These are phyloP conservation scores for Mycena epipterygia DNA, from an alignment of 768 basidiomycete species.

Conservation along the genomic window DNA sequence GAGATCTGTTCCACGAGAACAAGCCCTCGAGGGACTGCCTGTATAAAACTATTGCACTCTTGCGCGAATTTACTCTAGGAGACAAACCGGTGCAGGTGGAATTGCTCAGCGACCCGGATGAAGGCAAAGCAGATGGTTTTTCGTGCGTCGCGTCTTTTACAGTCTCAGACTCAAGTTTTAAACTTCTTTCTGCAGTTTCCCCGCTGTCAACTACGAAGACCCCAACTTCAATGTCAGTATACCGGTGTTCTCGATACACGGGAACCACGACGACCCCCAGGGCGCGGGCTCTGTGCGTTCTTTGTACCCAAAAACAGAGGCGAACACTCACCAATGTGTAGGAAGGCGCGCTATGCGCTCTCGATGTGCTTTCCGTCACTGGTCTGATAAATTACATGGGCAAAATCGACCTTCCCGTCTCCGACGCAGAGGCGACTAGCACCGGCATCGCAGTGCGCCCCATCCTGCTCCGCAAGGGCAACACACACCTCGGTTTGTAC, in stretches of 20 bases:
- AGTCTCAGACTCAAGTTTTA: background rate
- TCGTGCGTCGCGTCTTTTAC: conserved; percentile 65
- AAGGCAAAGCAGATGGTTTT: conserved; percentile 88
- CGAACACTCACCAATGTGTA: conserved; percentile 45
- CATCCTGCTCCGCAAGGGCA: conserved; percentile 91
- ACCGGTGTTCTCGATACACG: conserved; percentile 99
- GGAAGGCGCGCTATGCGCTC: conserved; percentile 96
- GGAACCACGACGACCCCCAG: conserved; percentile 99
- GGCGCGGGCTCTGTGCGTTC: conserved; percentile 87
- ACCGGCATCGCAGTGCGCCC: conserved; percentile 90
- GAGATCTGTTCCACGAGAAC: conserved; percentile 98
- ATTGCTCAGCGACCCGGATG: conserved; percentile 91
- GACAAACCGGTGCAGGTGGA: conserved; percentile 93
- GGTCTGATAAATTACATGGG: conserved; percentile 99
- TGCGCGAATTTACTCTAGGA: conserved; percentile 92
- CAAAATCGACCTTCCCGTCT: conserved; percentile 88
- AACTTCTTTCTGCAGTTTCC: conserved; percentile 72
- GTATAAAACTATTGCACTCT: conserved; percentile 88
- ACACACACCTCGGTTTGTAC: conserved; percentile 90
- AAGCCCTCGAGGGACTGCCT: conserved; percentile 92
- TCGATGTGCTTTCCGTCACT: conserved; percentile 94
- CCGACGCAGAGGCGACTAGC: conserved; percentile 74
- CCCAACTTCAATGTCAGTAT: conserved; percentile 94
- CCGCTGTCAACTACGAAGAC: conserved; percentile 97
- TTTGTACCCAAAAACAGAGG: background rate